Base-by-base conservation (phyloP, 1,284 basidiomycete genomes). In the Sporisorium scitamineum region DNA sequence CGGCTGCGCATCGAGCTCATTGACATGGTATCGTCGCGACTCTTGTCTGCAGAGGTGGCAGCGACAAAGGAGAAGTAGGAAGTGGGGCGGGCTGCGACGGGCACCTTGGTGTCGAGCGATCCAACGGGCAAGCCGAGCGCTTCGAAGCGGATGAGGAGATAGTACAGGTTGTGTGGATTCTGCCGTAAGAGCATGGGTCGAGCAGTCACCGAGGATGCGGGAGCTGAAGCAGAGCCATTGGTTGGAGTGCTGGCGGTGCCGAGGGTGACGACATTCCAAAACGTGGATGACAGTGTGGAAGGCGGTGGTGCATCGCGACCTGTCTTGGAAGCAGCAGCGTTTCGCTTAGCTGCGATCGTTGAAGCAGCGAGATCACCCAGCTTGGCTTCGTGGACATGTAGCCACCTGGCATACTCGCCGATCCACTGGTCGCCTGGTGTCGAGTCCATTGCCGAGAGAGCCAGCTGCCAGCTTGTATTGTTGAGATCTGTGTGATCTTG, bases 121-220 rank as follows among this genome's bases (percentile, higher is more conserved):
- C 94, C 94, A 37, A 93, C 89, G 18, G 79, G 61, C 61, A 93
- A 87, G 16, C 90, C 91, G 37, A 93, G 86, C 3, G 90, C 93
- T 85, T 96, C 94, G 75, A 95, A 89, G 50, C 93, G 91, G 86
- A 95, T 91, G 61, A 96, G 89, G 72, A 94, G 86, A 86, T 95
- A 96, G 88, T 92, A 94, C 13, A 96, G 89, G 79, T 92, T 93
- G 84, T 94, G 92, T 18, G 89, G 90, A 85, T 94, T 92, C 76
- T 93, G 89, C 9, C 89, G 85, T 52, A 94, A 89, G 13, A 91
- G 87, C 61, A 71, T 78, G 4, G 80, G 79, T n/a, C 59, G 66
- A 24, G 55, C 50, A 22, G 54, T 24, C 11, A 34, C 11, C 16
- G 29, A 13, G 18, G 64, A 29, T 9, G 63, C 51, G 26, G 54